Base-by-base conservation (phyloP, 164 flowering plant genomes). In the Piper betle region DNA sequence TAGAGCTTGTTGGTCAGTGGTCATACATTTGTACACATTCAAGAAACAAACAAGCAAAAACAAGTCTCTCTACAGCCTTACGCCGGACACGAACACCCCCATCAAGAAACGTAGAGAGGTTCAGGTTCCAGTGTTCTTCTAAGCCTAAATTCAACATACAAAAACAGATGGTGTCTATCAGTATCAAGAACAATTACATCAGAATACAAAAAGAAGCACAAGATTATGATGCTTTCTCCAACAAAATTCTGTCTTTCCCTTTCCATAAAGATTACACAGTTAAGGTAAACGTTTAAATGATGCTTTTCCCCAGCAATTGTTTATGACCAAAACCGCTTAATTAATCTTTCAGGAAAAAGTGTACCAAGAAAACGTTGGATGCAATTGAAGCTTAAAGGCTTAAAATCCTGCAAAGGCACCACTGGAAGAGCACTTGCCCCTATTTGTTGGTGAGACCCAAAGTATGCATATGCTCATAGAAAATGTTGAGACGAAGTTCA, bases 61-160 rank as follows among this genome's bases (percentile, higher is more conserved):
- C 15, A 25, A 25, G 33, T 25, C 33, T 25, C 33, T 25, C 33
- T 25, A 25, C 2, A 25, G 15, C 50, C 50, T 42, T 54, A 54
- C 17, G 56, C 57, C 19, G 33, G 15, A 8, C 15, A 33, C 2
- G 15, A 55, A 39, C 25, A 13, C 39, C 9, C 11, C 0, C 33
- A 53, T 62, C 65, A 64, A 33, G 66, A 46, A 43, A 55, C 60
- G 39, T 64, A 64, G 5, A 64, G 61, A 4, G 67, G 67, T 38
- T 64, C 67, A 5, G 67, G 67, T 33, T 58, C 67, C 48, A 57
- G 57, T 58, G 50, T 64, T 38, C 61, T 64, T 37, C 61, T 58
- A 56, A 64, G 55, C 67, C 67, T 64, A 61, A 43, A 15, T 37
- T 2, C 4, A 16, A 48, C 15, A 25, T 25, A 25, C 33, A 25